A percentile compares a stretch with the other conserved stretches of the same genome.
phyloP scores from a whole-genome alignment of 495 filamentous ascomycete species.

The Aspergillus haitiensis region DNA sequence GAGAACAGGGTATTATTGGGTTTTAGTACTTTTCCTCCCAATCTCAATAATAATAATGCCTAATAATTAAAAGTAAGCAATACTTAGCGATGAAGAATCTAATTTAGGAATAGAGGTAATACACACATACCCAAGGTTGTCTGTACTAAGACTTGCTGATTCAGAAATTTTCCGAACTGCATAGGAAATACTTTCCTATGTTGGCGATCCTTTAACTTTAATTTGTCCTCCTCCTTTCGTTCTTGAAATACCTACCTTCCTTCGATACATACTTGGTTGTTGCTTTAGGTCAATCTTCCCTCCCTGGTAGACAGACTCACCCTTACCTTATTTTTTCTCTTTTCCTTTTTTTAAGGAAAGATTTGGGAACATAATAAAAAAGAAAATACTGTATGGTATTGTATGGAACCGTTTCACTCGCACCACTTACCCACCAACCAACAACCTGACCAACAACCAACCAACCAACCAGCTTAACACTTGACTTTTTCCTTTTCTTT shows the following conservation, averaged over 20 bases:
- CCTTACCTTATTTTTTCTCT: too few species aligned
- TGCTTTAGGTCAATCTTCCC: too few species aligned
- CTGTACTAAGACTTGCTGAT: slow-evolving; percentile 10
- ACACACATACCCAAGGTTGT: too few species aligned
- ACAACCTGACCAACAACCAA: neutral
- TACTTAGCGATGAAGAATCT: neutral
- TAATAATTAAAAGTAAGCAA: too few species aligned
- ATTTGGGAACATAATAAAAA: neutral
- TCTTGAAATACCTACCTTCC: neutral
- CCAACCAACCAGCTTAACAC: neutral
- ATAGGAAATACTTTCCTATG: slow-evolving; percentile 13
- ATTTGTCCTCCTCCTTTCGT: slow-evolving; percentile 1
- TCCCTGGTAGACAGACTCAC: too few species aligned
- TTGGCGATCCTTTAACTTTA: slow-evolving; percentile 4
- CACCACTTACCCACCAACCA: neutral
- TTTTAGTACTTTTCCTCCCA: too few species aligned
- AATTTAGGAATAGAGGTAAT: neutral
- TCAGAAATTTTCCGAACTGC: slow-evolving; percentile 26
- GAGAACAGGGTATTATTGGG: too few species aligned
- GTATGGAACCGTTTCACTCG: neutral
- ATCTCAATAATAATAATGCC: too few species aligned
- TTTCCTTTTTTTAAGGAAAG: too few species aligned
- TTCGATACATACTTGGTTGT: neutral
- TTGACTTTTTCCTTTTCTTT: neutral
- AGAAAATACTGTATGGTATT: slow-evolving; percentile 4